phyloP scores from a whole-genome alignment of 352 stramenopile genomes.

The Achlya hypogyna region DNA sequence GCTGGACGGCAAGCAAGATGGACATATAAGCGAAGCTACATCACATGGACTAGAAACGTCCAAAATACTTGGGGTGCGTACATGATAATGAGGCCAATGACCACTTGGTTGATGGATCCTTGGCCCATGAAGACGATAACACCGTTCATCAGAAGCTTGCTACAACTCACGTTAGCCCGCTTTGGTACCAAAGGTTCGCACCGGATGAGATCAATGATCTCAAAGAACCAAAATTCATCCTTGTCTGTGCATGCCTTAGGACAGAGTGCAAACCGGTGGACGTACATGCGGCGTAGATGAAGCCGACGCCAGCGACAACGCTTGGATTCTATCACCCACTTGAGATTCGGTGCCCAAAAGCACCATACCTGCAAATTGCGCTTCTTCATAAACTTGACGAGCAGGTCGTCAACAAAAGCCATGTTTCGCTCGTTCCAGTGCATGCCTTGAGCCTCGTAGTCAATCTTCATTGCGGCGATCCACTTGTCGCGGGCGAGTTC shows the following conservation, averaged over 20 bases:
- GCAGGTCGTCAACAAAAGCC: constrained; percentile 39
- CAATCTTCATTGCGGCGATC: constrained; percentile 9
- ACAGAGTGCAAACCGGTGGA: not conserved
- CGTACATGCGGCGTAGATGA: constrained; percentile 72
- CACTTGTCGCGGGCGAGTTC: constrained; percentile 6
- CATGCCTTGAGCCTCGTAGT: constrained; percentile 1
- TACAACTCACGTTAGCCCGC: not conserved
- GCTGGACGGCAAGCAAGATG: constrained; percentile 60
- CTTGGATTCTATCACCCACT: constrained; percentile 27
- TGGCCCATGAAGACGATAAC: constrained; percentile 53
- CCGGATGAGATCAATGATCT: constrained; percentile 61
- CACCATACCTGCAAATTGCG: constrained; percentile 12
- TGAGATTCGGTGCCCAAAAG: not conserved
- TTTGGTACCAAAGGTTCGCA: not conserved
- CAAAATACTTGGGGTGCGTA: constrained; percentile 21
- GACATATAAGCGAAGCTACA: constrained; percentile 63
- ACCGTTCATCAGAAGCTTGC: constrained; percentile 62
- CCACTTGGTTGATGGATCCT: constrained; percentile 53
- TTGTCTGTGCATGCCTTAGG: constrained; percentile 28
- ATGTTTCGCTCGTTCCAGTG: constrained; percentile 28
- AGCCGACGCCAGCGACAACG: constrained; percentile 61
- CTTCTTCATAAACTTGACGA: constrained; percentile 45
- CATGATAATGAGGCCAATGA: constrained; percentile 57
- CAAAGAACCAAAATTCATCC: constrained; percentile 63
- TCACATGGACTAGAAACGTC: not conserved